Base-by-base conservation (phyloP, 1,284 basidiomycete species). In the Sanghuangporus baumii region DNA sequence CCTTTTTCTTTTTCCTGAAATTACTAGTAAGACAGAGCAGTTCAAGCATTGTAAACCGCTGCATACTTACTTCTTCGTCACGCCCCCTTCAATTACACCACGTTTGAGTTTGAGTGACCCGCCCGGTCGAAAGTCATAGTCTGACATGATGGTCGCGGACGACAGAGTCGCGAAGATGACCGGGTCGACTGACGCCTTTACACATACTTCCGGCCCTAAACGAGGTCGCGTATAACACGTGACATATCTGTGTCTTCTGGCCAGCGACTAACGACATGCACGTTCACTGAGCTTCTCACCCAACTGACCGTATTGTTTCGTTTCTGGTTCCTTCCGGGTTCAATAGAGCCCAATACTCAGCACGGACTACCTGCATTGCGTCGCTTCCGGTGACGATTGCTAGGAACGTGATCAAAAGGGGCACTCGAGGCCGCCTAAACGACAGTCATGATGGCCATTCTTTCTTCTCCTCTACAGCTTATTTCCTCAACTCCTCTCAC, bases 71-170 rank as follows among this genome's bases (percentile, higher is more conserved):
- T 94, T 95, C 74, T 94, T 93, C 50, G 85, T 82, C 61, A 88
- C 79, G 3, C 86, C 89, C 62, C 89, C 89, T 67, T 89, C 88
- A 41, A 78, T 80, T 41, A 88, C 85, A 55, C 91, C 89, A 1
- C 16, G 16, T 77, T 96, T 96, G 74, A 96, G 82, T 76, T 95
- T 96, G 72, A 96, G 87, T 67, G 90, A 87, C 70, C 94, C 94
- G 54, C 93, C 91, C 52, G 93, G 87, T 71, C 86, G 87, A 75
- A 91, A 81, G 76, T 92, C 86, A 76, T 96, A 96, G 9, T 93
- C 93, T 68, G 86, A 84, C 87, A 91, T 90, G 69, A 67, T 66
- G 64, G 65, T 55, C 51, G 60, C 65, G 70, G 57, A 31, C 31
- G 55, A 61, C 50, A 26, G 46, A 50, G 60, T 18, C 16, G 26